These are phyloP conservation scores for Ramularia endophylla DNA, from an alignment of 2,329 filamentous ascomycete species.

Conservation along the genomic window DNA sequence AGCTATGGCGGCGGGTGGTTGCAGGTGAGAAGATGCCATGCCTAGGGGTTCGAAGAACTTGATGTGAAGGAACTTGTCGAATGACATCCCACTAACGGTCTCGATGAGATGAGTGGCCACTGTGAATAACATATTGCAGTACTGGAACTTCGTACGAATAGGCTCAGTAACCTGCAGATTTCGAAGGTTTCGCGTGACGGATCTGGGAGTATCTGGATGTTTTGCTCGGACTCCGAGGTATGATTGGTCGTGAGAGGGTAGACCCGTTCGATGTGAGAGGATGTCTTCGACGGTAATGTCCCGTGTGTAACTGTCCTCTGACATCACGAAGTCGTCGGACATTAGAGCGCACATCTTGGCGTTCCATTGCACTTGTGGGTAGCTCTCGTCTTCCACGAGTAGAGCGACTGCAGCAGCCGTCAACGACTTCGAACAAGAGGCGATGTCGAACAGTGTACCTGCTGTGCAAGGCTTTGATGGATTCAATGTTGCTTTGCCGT, in stretches of 20 bases:
- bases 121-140: constrained; percentile 49
- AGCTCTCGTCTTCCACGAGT: constrained; percentile 40
- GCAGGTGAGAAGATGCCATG: constrained; percentile 41
- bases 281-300: constrained; percentile 52
- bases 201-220: constrained; percentile 28
- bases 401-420: constrained; percentile 47
- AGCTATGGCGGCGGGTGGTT: constrained; percentile 19
- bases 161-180: constrained; percentile 41
- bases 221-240: constrained; percentile 30
- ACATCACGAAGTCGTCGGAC: constrained; percentile 25
- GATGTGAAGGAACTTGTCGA: constrained; percentile 39
- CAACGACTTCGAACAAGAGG: constrained; percentile 53
- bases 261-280: constrained; percentile 48
- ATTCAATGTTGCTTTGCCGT: constrained; percentile 35
- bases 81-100: constrained; percentile 32
- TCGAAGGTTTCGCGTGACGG: constrained; percentile 41
- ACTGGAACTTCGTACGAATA: constrained; percentile 42
- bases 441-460: constrained; percentile 51
- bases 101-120: constrained; percentile 44
- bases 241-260: constrained; percentile 35
- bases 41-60: constrained; percentile 42
- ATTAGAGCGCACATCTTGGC: constrained; percentile 45
- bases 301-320: constrained; percentile 37
- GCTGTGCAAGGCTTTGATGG: constrained; percentile 35
- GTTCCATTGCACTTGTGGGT: constrained; percentile 40